Evolutionary conservation across 1,284 basidiomycete species (phyloP).

Genomic region (Cutaneotrichosporon arboriforme): DNA sequence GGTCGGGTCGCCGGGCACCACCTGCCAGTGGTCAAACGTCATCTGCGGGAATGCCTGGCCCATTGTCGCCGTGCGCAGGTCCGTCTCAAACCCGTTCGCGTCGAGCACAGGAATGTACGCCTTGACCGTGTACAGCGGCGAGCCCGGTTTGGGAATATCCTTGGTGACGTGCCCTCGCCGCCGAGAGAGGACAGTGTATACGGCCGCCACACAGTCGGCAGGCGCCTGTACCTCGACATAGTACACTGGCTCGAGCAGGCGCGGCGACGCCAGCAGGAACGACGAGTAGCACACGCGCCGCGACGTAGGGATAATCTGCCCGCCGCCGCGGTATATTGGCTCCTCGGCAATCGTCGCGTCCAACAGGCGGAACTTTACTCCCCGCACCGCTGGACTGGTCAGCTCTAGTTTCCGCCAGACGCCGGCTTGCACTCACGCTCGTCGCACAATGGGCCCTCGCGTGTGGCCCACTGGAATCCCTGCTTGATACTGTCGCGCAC

Average conservation of each 20-base stretch:
- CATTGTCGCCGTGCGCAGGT: constrained; percentile 91
- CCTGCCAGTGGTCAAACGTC: constrained; percentile 96
- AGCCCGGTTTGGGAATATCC: constrained; percentile 94
- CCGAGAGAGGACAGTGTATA: constrained; percentile 94
- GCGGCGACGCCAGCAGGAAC: constrained; percentile 89
- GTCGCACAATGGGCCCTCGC: constrained; percentile 95
- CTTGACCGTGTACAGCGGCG: constrained; percentile 94
- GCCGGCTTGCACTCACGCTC: constrained; percentile 67
- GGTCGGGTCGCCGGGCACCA: constrained; percentile 96
- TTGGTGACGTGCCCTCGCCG: constrained; percentile 96
- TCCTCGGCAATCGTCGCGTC: constrained; percentile 88
- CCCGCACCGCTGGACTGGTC: constrained; percentile 79
- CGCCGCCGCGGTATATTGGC: constrained; percentile 94
- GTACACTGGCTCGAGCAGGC: constrained; percentile 94
- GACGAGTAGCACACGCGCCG: constrained; percentile 98
- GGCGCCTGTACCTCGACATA: constrained; percentile 98
- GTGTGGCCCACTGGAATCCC: constrained; percentile 98
- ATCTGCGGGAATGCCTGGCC: constrained; percentile 97
- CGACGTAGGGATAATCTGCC: constrained; percentile 93
- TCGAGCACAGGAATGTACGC: constrained; percentile 97
- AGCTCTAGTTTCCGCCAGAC: constrained; percentile 50
- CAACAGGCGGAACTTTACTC: constrained; percentile 93
- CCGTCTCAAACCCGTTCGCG: constrained; percentile 97
- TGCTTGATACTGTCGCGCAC: constrained; percentile 96
- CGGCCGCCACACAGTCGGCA: constrained; percentile 94